phyloP scores from a whole-genome alignment of 2,329 filamentous ascomycete genomes.

The Ophiostoma sp. region DNA sequence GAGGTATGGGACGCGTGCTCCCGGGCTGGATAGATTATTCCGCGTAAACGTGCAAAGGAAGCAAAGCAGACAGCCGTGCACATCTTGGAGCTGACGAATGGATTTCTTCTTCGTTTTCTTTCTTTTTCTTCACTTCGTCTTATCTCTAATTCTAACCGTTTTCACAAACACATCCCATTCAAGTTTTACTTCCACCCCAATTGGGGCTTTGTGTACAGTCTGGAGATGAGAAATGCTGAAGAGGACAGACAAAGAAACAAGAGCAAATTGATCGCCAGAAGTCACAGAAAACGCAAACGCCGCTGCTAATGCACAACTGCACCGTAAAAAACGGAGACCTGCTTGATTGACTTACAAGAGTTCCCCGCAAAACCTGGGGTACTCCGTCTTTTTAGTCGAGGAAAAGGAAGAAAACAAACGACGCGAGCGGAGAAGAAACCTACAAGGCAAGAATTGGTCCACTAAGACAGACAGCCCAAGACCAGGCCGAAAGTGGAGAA shows the following conservation, averaged over 20 bases:
- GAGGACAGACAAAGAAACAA: neutral
- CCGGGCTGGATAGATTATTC: neutral
- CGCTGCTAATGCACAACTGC: neutral
- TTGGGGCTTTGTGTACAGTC: too few species aligned
- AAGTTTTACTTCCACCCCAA: too few species aligned
- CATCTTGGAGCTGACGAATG: neutral
- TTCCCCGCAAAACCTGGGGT: slow-evolving; percentile 16
- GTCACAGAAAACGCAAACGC: neutral
- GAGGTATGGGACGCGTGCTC: neutral
- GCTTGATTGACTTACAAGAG: neutral
- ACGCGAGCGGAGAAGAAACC: slow-evolving; percentile 2
- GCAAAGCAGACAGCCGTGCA: neutral
- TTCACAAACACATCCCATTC: neutral
- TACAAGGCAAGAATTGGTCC: neutral
- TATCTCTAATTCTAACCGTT: neutral
- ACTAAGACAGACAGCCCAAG: neutral
- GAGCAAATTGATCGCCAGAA: neutral
- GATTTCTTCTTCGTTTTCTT: too few species aligned
- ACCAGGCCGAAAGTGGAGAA: neutral
- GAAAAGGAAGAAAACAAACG: neutral
- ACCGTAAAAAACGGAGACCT: neutral
- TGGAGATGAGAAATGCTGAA: too few species aligned
- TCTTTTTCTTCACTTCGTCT: neutral
- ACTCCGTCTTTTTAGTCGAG: neutral
- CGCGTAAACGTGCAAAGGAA: neutral